Percentiles rank a stretch among this genome's conserved stretches.
Conservation (phyloP, 2,329 filamentous ascomycete genomes). For the Davidsoniella virescens region DNA sequence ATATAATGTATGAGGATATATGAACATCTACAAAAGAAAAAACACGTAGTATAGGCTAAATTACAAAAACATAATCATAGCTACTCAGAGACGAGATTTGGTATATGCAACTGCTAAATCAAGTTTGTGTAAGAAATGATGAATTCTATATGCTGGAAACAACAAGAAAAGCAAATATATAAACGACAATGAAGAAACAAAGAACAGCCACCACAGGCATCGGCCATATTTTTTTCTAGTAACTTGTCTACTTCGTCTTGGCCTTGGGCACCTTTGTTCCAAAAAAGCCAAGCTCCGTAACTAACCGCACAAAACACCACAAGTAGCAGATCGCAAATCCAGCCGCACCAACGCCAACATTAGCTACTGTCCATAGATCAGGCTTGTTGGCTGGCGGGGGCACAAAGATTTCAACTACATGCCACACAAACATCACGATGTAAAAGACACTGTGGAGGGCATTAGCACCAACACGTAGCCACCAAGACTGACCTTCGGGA, state of each 20-base stretch:
- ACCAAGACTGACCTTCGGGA: slow-evolving; percentile 13
- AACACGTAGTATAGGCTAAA: neutral
- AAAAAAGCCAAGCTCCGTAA: slow-evolving; percentile 41
- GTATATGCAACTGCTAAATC: too few species aligned
- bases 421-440: slow-evolving; percentile 62
- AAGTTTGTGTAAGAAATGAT: too few species aligned
- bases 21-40: neutral
- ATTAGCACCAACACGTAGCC: slow-evolving; percentile 30
- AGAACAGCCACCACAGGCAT: slow-evolving; percentile 1
- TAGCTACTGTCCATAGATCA: slow-evolving; percentile 86
- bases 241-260: slow-evolving; percentile 23
- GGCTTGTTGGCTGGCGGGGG: slow-evolving; percentile 60
- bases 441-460: slow-evolving; percentile 66
- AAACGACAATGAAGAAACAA: slow-evolving; percentile 5
- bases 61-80: neutral
- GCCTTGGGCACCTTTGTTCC: slow-evolving; percentile 19
- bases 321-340: slow-evolving; percentile 79
- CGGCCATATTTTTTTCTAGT: neutral
- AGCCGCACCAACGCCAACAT: slow-evolving; percentile 69
- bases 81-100: too few species aligned
- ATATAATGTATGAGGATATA: too few species aligned
- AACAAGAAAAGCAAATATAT: neutral
- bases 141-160: neutral
- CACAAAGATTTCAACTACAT: slow-evolving; percentile 55
- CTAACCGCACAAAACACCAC: slow-evolving; percentile 67